phyloP scores from a whole-genome alignment of 352 stramenopile species.

The Phytophthora uliginosa region DNA sequence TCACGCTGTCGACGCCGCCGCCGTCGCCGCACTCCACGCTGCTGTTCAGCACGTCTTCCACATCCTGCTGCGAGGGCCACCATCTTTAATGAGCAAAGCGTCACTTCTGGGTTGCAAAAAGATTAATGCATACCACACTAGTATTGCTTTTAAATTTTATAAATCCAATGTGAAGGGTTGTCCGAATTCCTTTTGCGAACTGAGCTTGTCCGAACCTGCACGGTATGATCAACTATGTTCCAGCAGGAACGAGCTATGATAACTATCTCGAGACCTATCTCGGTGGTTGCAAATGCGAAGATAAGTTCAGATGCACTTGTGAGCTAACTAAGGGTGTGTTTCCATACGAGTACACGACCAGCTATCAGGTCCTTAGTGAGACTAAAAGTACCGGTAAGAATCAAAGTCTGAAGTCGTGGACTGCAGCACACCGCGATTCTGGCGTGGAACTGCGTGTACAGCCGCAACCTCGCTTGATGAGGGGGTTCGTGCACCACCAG shows the following conservation, averaged over 20 bases:
- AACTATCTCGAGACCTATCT: slow-evolving; percentile 43
- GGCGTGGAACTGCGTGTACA: slow-evolving; percentile 70
- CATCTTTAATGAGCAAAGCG: too few species aligned
- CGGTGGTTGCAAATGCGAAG: slow-evolving; percentile 37
- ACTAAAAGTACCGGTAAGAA: background rate
- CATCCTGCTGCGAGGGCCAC: too few species aligned
- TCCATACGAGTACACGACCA: slow-evolving; percentile 48
- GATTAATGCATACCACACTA: too few species aligned
- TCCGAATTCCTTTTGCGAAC: too few species aligned
- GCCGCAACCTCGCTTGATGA: slow-evolving; percentile 60
- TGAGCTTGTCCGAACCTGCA: too few species aligned
- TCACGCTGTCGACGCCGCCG: too few species aligned
- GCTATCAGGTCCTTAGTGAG: slow-evolving; percentile 36
- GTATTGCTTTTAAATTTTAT: too few species aligned
- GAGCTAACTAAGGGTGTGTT: slow-evolving; percentile 36
- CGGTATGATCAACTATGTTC: slow-evolving; percentile 44
- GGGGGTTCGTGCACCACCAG: background rate
- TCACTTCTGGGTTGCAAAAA: too few species aligned
- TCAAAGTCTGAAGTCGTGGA: too few species aligned
- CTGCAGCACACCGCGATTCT: slow-evolving; percentile 40
- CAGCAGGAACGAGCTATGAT: slow-evolving; percentile 41
- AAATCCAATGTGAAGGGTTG: too few species aligned
- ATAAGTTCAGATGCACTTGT: slow-evolving; percentile 41
- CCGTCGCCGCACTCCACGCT: too few species aligned
- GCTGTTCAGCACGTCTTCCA: too few species aligned